Evolutionary conservation across 2,329 filamentous ascomycete genomes (phyloP).

Genomic region (Phyllosticta citriasiana): DNA sequence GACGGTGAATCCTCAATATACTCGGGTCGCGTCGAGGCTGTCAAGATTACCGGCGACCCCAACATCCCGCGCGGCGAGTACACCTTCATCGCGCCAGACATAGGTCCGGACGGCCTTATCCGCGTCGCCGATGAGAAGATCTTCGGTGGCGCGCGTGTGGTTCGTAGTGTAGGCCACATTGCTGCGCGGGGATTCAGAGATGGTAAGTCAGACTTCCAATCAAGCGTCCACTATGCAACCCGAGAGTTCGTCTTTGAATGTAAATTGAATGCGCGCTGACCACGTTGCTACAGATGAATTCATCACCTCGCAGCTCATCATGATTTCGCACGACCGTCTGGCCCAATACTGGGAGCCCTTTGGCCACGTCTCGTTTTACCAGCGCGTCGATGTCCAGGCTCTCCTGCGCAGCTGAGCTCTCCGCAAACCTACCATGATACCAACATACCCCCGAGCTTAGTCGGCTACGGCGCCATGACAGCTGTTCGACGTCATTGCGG

Average conservation of each 20-base stretch:
- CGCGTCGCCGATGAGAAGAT: constrained; percentile 53
- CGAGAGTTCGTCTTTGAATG: no score
- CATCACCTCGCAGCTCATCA: constrained; percentile 64
- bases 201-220: constrained; percentile 43
- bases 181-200: constrained; percentile 60
- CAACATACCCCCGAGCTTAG: not conserved
- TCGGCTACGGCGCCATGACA: no score
- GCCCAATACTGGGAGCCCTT: constrained; percentile 70
- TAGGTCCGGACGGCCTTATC: constrained; percentile 57
- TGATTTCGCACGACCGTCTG: constrained; percentile 65
- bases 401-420: constrained; percentile 15
- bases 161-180: constrained; percentile 67
- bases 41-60: constrained; percentile 86
- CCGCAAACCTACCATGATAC: not conserved
- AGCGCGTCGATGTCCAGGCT: constrained; percentile 36
- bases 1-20: constrained; percentile 35
- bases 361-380: constrained; percentile 40
- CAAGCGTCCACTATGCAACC: no score
- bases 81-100: constrained; percentile 70
- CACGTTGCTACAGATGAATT: constrained; percentile 51
- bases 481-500: no score
- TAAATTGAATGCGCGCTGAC: not conserved
- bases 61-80: constrained; percentile 82
- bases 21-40: constrained; percentile 62
- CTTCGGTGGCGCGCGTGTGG: constrained; percentile 65